Evolutionary conservation across 2,329 filamentous ascomycete genomes (phyloP), one percentile per base, ranked within the genome.

Genomic region (Aspergillus amoenus): DNA sequence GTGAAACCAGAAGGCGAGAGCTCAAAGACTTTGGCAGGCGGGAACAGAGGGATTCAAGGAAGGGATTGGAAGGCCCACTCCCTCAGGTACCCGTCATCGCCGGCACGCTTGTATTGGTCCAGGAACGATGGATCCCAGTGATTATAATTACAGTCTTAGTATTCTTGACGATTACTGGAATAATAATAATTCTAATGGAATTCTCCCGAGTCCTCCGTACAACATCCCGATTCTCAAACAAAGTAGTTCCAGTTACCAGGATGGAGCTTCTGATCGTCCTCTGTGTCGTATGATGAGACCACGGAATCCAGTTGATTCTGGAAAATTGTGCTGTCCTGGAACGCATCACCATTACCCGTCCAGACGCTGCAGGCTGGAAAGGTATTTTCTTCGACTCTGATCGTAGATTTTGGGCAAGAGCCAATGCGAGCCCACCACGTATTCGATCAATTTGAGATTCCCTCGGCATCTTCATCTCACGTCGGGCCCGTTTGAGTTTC

Each of bases 51-150:
- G 37, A 17, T 21, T 21, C 21, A 13, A 21, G 11, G 42, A 22
- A 11, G 42, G 21, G 21, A 5, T 15, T 30, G 24, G 48, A 17
- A 37, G 61, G 52, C 60, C 58, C 60, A 63, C 62, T 58, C 17
- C 21, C 32, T 24, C 48, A 51, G 39, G 46, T 49, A 49, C 46
- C 46, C 32, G 32, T 49, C 15, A 30, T 22, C 30, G 17, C 39
- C 27, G 27, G 27, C 18, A 48, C 45, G 45, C 45, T 48, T 30
- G 47, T 50, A 44, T 17, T 48, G 47, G 47, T n/a, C 47, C 40
- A 47, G 17, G 30, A 34, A 47, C 15, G 15, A 30, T 30, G 27
- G 27, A 30, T 30, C 27, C 27, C 27, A 30, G 27, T 30, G 9
- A 30, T 30, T 11, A 4, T 30, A 30, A 30, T 30, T 30, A 30